Percentiles rank a stretch among this genome's conserved stretches.
Evolutionary conservation across 148 eudicot species (phyloP).

Genomic region (Diospyros kaki): DNA sequence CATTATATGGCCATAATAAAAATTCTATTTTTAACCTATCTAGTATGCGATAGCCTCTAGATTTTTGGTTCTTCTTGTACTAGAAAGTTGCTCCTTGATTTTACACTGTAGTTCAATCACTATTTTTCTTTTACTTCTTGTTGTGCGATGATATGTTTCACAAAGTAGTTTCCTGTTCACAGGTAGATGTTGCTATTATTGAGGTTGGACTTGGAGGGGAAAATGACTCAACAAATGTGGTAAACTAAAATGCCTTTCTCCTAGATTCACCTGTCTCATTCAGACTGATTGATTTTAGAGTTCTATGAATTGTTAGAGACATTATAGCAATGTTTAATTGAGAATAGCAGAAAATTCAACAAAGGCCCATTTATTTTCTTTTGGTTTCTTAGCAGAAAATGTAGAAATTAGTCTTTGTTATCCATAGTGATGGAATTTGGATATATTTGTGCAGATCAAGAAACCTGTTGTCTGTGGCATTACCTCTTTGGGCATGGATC

Average conservation of each 20-base stretch:
- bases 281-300: not conserved
- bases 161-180: constrained; percentile 11
- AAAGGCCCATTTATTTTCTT: constrained; percentile 1
- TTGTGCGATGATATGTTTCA: constrained; percentile 1
- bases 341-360: not conserved
- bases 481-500: constrained; percentile 85
- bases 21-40: too few species aligned
- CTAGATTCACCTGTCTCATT: not conserved
- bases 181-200: constrained; percentile 90
- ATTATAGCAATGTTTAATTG: not conserved
- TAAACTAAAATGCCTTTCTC: constrained; percentile 22
- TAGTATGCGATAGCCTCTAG: not conserved
- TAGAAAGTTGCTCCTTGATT: not conserved
- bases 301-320: not conserved
- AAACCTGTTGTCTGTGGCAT: constrained; percentile 83
- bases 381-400: not conserved
- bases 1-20: too few species aligned
- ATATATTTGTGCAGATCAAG: constrained; percentile 53
- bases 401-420: constrained; percentile 9
- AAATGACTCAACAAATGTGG: constrained; percentile 89
- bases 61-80: not conserved
- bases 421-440: constrained; percentile 7
- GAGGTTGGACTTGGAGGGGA: constrained; percentile 91
- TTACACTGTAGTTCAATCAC: not conserved
- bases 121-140: not conserved